phyloP scores from a whole-genome alignment of 306 rosid species.

The Cotoneaster glaucophyllus region DNA sequence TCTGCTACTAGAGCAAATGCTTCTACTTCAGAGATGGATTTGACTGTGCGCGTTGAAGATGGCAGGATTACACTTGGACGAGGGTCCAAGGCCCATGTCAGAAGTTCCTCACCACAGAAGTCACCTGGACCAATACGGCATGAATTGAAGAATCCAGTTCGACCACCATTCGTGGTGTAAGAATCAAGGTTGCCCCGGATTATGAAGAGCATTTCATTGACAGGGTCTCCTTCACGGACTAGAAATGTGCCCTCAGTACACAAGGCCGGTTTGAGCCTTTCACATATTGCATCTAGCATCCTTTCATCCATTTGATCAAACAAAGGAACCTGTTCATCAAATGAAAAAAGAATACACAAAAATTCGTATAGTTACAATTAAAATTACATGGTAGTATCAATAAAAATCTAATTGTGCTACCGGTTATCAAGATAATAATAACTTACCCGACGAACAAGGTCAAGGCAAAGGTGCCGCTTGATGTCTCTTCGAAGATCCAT shows the following conservation, averaged over 20 bases:
- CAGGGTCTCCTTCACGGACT: slow-evolving; percentile 87
- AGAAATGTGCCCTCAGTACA: slow-evolving; percentile 74
- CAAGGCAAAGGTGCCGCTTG: slow-evolving; percentile 95
- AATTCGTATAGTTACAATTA: neutral
- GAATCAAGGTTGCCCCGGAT: slow-evolving; percentile 89
- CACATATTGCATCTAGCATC: slow-evolving; percentile 91
- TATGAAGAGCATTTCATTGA: slow-evolving; percentile 88
- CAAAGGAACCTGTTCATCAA: slow-evolving; percentile 56
- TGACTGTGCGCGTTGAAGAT: slow-evolving; percentile 77
- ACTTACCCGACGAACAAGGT: slow-evolving; percentile 81
- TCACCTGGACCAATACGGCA: slow-evolving; percentile 74
- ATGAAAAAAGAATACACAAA: neutral
- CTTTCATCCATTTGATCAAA: slow-evolving; percentile 97
- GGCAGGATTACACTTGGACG: slow-evolving; percentile 65
- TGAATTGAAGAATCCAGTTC: slow-evolving; percentile 88
- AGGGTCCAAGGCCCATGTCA: slow-evolving; percentile 95
- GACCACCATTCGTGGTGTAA: slow-evolving; percentile 88
- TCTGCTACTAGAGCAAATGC: slow-evolving; percentile 92
- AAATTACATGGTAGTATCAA: neutral
- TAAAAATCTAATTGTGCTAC: neutral
- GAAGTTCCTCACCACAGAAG: slow-evolving; percentile 88
- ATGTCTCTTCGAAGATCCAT: slow-evolving; percentile 84
- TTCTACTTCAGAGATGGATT: slow-evolving; percentile 77
- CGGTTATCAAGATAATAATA: neutral
- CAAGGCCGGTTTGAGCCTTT: slow-evolving; percentile 75